Percentiles rank a stretch among this genome's conserved stretches.
These are phyloP conservation scores for Elongisporangium anandrum DNA, from an alignment of 352 stramenopile genomes.

Conservation along the genomic window DNA sequence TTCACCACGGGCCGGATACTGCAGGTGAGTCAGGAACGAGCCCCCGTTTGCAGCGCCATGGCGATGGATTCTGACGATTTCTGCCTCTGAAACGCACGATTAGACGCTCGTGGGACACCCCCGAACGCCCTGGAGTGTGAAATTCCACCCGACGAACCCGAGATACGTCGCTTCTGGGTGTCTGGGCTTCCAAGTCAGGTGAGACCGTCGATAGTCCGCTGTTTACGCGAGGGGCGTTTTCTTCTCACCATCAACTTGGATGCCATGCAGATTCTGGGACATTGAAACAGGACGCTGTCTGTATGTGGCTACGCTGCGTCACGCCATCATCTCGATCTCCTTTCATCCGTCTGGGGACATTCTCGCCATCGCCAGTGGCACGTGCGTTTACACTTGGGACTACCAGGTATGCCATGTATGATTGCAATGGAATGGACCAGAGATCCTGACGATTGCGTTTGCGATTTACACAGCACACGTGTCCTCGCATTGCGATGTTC, in stretches of 20 bases:
- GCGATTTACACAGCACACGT: constrained; percentile 48
- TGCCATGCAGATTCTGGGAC: constrained; percentile 68
- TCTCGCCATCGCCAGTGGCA: constrained; percentile 94
- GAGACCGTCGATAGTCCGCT: not conserved
- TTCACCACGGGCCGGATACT: constrained; percentile 84
- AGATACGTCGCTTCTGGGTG: constrained; percentile 96
- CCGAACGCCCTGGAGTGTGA: constrained; percentile 96
- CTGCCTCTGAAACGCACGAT: not conserved
- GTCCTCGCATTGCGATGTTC: constrained; percentile 83
- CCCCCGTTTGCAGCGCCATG: not conserved
- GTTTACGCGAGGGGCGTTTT: not conserved
- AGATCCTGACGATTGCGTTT: not conserved
- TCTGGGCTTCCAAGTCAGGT: constrained; percentile 94
- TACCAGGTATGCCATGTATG: constrained; percentile 72
- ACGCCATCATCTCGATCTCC: constrained; percentile 95
- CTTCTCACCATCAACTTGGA: not conserved
- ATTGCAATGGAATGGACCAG: not conserved
- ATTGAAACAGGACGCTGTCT: constrained; percentile 89
- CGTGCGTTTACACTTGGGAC: constrained; percentile 95
- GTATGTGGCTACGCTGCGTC: constrained; percentile 91
- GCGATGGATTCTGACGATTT: not conserved
- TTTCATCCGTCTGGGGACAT: constrained; percentile 95
- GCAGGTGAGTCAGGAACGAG: constrained; percentile 34
- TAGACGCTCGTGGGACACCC: constrained; percentile 63
- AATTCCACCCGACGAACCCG: constrained; percentile 95